These are phyloP conservation scores for Russula griseocarnosa DNA, from an alignment of 768 basidiomycete species.

Conservation along the genomic window DNA sequence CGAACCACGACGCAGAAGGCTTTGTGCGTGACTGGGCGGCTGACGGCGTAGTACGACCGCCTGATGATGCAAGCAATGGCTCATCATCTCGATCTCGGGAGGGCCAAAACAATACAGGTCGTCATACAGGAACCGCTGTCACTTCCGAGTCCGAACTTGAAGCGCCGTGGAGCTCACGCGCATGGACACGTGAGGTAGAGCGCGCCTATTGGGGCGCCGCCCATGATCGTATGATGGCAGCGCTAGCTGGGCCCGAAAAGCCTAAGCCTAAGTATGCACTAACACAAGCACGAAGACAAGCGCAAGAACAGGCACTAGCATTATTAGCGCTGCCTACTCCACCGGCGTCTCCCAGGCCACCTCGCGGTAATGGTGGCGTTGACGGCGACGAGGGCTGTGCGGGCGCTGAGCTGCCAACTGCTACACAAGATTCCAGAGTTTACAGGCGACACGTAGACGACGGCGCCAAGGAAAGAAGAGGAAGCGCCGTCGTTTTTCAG, in stretches of 20 bases:
- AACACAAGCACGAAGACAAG: constrained; percentile 3
- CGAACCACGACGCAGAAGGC: constrained; percentile 58
- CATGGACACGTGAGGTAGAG: constrained; percentile 81
- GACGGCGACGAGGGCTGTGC: neutral
- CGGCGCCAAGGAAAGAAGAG: neutral
- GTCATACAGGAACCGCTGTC: neutral
- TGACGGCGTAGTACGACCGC: constrained; percentile 40
- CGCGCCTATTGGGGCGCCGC: constrained; percentile 67
- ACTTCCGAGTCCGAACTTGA: constrained; percentile 28
- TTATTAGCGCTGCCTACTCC: constrained; percentile 39
- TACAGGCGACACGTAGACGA: neutral
- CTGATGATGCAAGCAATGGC: neutral
- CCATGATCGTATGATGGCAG: neutral
- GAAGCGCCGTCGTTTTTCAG: neutral
- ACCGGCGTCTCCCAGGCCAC: constrained; percentile 39
- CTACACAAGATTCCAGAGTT: neutral
- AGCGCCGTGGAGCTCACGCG: constrained; percentile 76
- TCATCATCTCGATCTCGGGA: neutral
- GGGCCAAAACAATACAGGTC: neutral
- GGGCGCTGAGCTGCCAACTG: neutral
- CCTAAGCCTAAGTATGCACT: constrained; percentile 13
- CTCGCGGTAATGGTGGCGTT: neutral
- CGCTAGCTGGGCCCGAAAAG: constrained; percentile 19
- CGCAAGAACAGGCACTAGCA: too few species aligned
- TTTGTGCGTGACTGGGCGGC: constrained; percentile 59